phyloP scores from a whole-genome alignment of 768 basidiomycete genomes.

The Clathrus columnatus region DNA sequence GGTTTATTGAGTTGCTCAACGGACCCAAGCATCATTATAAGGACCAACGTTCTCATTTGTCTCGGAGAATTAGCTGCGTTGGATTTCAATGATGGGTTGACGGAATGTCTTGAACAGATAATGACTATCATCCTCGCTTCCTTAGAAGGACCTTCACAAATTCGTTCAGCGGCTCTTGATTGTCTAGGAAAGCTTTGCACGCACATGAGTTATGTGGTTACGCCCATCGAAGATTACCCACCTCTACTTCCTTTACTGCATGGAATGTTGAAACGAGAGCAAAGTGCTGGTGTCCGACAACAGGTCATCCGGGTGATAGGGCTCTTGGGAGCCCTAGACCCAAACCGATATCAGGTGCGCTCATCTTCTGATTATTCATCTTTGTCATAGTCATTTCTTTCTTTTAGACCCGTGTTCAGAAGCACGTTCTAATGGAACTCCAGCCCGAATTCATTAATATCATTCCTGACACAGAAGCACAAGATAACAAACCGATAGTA shows the following conservation, averaged over 20 bases:
- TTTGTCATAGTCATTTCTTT: constrained; percentile 16
- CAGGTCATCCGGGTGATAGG: constrained; percentile 42
- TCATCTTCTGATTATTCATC: not conserved
- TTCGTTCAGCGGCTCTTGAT: constrained; percentile 37
- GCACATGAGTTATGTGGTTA: constrained; percentile 36
- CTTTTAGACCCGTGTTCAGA: constrained; percentile 58
- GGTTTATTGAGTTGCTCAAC: constrained; percentile 35
- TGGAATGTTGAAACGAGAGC: constrained; percentile 34
- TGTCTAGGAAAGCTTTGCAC: constrained; percentile 39
- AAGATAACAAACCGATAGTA: constrained; percentile 47
- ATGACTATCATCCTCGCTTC: constrained; percentile 37
- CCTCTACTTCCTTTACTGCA: constrained; percentile 33
- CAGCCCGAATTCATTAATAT: constrained; percentile 54
- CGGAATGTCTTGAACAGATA: constrained; percentile 29
- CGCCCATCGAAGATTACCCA: constrained; percentile 37
- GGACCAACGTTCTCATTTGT: constrained; percentile 33
- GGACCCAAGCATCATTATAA: constrained; percentile 30
- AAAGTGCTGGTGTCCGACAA: constrained; percentile 25
- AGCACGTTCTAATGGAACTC: constrained; percentile 37
- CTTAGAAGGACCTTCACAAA: constrained; percentile 27
- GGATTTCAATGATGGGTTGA: constrained; percentile 34
- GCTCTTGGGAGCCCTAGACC: constrained; percentile 40
- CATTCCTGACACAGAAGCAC: constrained; percentile 41
- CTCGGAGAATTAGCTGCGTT: constrained; percentile 39
- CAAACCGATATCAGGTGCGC: constrained; percentile 35